A percentile compares a stretch with the other conserved stretches of the same genome.
phyloP scores from a whole-genome alignment of 768 basidiomycete species.

The Kwoniella sp. region DNA sequence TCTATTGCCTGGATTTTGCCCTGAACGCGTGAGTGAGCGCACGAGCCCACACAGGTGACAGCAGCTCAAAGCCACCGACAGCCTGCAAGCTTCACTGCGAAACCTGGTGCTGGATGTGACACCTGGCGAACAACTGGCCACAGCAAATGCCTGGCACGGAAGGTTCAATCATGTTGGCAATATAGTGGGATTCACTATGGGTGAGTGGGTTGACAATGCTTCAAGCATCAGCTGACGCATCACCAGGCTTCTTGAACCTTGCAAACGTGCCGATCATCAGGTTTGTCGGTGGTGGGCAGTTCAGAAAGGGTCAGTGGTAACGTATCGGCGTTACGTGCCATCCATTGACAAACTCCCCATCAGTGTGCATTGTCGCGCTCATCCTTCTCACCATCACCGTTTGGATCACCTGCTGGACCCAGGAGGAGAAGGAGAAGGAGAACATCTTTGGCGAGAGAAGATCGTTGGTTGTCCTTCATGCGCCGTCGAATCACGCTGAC shows the following conservation, averaged over 20 bases:
- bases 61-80: background rate
- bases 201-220: slow-evolving; percentile 52
- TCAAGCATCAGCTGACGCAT: background rate
- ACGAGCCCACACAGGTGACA: background rate
- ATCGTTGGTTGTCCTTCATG: slow-evolving; percentile 34
- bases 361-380: slow-evolving; percentile 80
- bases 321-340: background rate
- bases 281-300: slow-evolving; percentile 83
- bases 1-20: slow-evolving; percentile 95
- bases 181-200: slow-evolving; percentile 88
- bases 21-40: slow-evolving; percentile 64
- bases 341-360: background rate
- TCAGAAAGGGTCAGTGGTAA: slow-evolving; percentile 61
- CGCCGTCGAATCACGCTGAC: slow-evolving; percentile 1
- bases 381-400: slow-evolving; percentile 74
- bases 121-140: slow-evolving; percentile 79
- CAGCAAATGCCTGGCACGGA: slow-evolving; percentile 97
- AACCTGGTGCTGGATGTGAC: slow-evolving; percentile 91
- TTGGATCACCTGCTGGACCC: slow-evolving; percentile 78
- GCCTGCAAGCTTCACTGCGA: slow-evolving; percentile 69
- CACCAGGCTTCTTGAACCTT: slow-evolving; percentile 78
- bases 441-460: slow-evolving; percentile 49
- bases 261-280: slow-evolving; percentile 69
- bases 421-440: slow-evolving; percentile 62
- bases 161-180: slow-evolving; percentile 96